Conservation (phyloP, 2,329 filamentous ascomycete genomes). For the Aspergillus sp. region DNA sequence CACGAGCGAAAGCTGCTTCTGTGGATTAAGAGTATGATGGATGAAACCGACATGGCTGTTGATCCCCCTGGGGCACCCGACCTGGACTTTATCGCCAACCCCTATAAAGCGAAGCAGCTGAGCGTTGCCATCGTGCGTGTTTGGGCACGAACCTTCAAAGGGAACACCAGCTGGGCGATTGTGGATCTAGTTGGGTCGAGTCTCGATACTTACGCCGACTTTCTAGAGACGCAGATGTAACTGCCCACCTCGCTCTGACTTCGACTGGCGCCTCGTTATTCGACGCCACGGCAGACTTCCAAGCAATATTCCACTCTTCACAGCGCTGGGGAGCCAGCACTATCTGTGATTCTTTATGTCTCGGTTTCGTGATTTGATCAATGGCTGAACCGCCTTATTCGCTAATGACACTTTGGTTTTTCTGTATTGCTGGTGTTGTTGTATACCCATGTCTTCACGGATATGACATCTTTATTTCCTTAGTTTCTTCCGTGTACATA, state of each 20-base stretch:
- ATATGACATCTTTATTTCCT: conserved; percentile 13
- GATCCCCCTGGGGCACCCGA: conserved; percentile 41
- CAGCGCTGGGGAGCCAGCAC: not conserved
- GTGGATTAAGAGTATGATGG: conserved; percentile 53
- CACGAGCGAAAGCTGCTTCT: conserved; percentile 50
- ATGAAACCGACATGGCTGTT: conserved; percentile 51
- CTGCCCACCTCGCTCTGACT: not conserved
- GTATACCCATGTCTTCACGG: conserved; percentile 24
- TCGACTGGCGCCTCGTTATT: not conserved
- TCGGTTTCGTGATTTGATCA: not conserved
- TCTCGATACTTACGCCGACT: conserved; percentile 49
- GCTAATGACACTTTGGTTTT: conserved; percentile 3
- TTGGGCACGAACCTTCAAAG: conserved; percentile 50
- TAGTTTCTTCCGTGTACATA: conserved; percentile 26
- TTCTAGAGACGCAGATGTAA: conserved; percentile 39
- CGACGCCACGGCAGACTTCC: not conserved
- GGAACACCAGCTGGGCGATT: conserved; percentile 53
- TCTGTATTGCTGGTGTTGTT: conserved; percentile 18
- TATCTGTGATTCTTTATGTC: not conserved
- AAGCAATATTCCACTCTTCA: not conserved
- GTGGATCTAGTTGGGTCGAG: conserved; percentile 50
- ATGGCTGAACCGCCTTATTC: not conserved
- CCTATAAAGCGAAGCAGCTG: conserved; percentile 47
- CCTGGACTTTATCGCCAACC: conserved; percentile 46
- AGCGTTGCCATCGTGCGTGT: conserved; percentile 52